Evolutionary conservation across 345 rosid species (phyloP), one percentile per base, ranked within the genome.

Genomic region (Citrus mangshanensis): DNA sequence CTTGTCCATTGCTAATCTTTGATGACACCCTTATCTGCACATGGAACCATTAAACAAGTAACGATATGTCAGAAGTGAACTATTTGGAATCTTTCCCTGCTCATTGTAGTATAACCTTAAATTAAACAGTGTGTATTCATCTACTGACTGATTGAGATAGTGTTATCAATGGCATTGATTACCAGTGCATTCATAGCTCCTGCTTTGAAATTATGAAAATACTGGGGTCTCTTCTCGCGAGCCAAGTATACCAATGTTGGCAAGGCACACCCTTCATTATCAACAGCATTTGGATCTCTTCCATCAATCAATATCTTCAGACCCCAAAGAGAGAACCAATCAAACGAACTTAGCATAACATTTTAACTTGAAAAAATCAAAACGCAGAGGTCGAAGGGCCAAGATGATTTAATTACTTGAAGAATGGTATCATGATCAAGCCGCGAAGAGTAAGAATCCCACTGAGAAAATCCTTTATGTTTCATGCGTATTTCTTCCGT

Each of bases 121-220:
- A 46, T 46, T 3, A 46, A 3, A 3, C 5, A 12, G 51, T 46
- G 58, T 54, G 58, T 18, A 54, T 54, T 22, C 58, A 4, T 5
- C 58, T 18, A 18, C 56, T 51, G 56, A 51, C 56, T 4, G 56
- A 51, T 54, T 6, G 19, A 54, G 58, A 51, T 37, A 24, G 2
- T 18, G 37, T 28, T 42, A 42, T 40, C 32, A 68, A 28, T 49
- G 74, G 13, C 24, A 35, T 32, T 32, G 34, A 32, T 28, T 86
- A 92, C 97, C 90, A 94, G 68, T 19, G 95, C 88, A 80, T 94
- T 94, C 91, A 94, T 88, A 38, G 96, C 89, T 80, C 98, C 97
- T 40, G 98, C 97, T 84, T 94, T 94, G 86, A 85, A 94, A 78
- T 94, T 84, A 76, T 94, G 98, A 63, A 69, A 84, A 86, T 83